These are phyloP conservation scores for Phytophthora ramorum DNA, from an alignment of 352 stramenopile species.

Conservation along the genomic window DNA sequence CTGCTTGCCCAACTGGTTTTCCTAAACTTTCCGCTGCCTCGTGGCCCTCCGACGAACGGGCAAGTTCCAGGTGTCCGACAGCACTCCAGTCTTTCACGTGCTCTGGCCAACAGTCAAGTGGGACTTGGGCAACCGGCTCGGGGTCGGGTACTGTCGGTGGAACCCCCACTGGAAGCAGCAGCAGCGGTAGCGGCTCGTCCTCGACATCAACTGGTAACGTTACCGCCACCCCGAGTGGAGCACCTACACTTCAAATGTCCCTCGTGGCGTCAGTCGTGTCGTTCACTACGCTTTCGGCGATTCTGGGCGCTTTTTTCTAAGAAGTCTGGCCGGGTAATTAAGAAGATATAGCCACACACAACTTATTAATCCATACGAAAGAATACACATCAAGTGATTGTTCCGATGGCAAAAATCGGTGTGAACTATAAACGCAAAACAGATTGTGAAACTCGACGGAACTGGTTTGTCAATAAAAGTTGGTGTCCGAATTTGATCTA, in stretches of 20 bases:
- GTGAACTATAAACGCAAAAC: no score
- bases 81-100: constrained; percentile 42
- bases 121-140: constrained; percentile 41
- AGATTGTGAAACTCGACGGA: no score
- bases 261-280: constrained; percentile 10
- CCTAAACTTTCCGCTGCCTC: constrained; percentile 26
- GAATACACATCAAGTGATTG: no score
- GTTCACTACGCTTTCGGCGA: constrained; percentile 10
- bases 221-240: constrained; percentile 12
- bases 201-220: constrained; percentile 2
- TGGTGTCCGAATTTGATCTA: constrained; percentile 1
- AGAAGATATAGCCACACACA: background rate
- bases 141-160: constrained; percentile 16
- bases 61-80: constrained; percentile 33
- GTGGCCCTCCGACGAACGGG: constrained; percentile 40
- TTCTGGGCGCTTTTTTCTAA: constrained; percentile 20
- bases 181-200: constrained; percentile 8
- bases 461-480: no score
- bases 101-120: constrained; percentile 46
- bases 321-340: background rate
- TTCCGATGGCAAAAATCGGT: no score
- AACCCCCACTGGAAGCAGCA: constrained; percentile 5
- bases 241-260: background rate
- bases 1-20: constrained; percentile 39
- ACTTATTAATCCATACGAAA: background rate